Base-by-base conservation (phyloP, 2,329 filamentous ascomycete genomes). In the Aspergillaceae sp. region DNA sequence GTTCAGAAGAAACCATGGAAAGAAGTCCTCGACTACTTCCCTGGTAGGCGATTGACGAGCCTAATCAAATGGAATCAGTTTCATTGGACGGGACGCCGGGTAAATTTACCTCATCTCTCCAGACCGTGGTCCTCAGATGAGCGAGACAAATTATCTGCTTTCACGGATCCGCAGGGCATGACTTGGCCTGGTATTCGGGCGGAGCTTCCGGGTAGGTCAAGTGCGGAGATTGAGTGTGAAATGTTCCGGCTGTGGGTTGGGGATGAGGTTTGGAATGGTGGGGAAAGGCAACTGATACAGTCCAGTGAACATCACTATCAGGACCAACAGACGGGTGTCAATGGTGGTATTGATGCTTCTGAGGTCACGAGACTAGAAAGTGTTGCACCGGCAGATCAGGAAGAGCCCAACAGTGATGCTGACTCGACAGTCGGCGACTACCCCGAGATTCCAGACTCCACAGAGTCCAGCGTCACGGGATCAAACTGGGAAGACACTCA, bases 191-290 rank as follows among this genome's bases (percentile, higher is more conserved):
- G 51, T 19, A 57, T 67, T 30, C 55, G 54, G 37, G 44, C 46
- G 11, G 47, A 49, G n/a, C 45, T 68, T n/a, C 60, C 59, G 5
- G 51, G 54, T 29, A 58, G 63, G 26, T 56, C 59, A 10, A 51
- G 52, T 38, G 47, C 54, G 19, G 63, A 65, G 43, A 54, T 65
- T 29, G 64, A 68, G 44, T 61, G 60, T 47, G 57, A 66, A 42
- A 46, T 66, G 44, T 48, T 68, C 46, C 54, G 56, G 44, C 51
- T 60, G 27, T 67, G 62, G 61, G 57, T 51, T 40, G 55, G 55
- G 7, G 54, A 55, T 36, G 51, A 54, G 11, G 48, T 48, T 29
- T 52, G 48, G 49, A 47, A 45, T 40, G 42, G 46, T 7, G 44
- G 2, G 42, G 51, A 37, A 36, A 4, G 10, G 11, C 36, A 26